Base-by-base conservation (phyloP, 495 filamentous ascomycete species). In the Amorphotheca resinae region DNA sequence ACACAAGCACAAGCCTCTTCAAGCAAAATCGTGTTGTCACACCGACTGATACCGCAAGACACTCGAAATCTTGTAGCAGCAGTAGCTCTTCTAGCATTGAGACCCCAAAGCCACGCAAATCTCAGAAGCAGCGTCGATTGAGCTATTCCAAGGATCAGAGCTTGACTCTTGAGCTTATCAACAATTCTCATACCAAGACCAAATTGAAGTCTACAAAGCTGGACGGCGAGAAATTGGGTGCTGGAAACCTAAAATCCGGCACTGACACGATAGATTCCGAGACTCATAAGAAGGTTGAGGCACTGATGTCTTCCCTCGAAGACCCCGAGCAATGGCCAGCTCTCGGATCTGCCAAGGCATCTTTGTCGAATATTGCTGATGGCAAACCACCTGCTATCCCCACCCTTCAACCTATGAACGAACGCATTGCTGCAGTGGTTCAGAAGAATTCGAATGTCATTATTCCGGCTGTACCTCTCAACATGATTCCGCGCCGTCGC, bases 401-500 rank as follows among this genome's bases (percentile, higher is more conserved):
- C 11, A 33, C 39, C 3, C 18, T 20, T 23, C 23, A 22, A 17
- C 21, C 33, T n/a, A 8, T 44, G 7, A 38, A 15, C 20, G 26
- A 35, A 40, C 28, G 15, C 14, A 20, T 21, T 38, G 21, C 30
- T n/a, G 22, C 41, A 31, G 9, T 9, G 9, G 38, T 2, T 25
- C 17, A 11, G 4, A 46, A 46, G 37, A 42, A 40, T 9, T 14
- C 21, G n/a, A 31, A 12, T 7, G 39, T 35, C 4, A 38, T 40
- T 22, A 26, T 44, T 23, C 48, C 45, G 12, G 45, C 43, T 38
- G 41, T 49, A 12, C 49, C 52, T 18, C 32, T 22, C 21, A 43
- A 32, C 20, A 36, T 26, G 42, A 16, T 17, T 11, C 45, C 43
- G 15, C 32, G 16, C 14, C 34, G 15, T 37, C 34, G 34, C 15